phyloP scores from a whole-genome alignment of 2,329 filamentous ascomycete species.

The Talaromyces rugulosus region DNA sequence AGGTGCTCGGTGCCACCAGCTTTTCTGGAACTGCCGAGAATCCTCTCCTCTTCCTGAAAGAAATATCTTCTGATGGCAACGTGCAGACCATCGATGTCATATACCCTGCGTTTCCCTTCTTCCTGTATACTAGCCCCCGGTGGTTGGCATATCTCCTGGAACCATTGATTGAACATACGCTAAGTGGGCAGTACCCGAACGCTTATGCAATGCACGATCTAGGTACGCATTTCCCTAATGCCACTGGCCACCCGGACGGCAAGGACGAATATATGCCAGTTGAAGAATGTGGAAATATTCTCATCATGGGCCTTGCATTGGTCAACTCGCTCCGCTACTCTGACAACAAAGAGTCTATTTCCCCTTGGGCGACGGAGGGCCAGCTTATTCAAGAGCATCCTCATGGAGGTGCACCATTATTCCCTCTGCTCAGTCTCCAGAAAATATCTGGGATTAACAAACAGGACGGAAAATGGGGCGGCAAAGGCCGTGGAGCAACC shows the following conservation, averaged over 20 bases:
- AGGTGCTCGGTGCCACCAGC: slow-evolving; percentile 73
- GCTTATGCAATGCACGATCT: slow-evolving; percentile 53
- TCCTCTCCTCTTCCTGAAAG: slow-evolving; percentile 75
- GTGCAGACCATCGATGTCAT: slow-evolving; percentile 85
- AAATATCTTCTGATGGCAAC: slow-evolving; percentile 82
- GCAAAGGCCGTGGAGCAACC: slow-evolving; percentile 49
- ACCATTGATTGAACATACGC: slow-evolving; percentile 74
- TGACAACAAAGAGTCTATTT: slow-evolving; percentile 52
- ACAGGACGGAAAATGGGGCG: slow-evolving; percentile 61
- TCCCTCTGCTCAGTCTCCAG: slow-evolving; percentile 49
- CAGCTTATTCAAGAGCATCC: slow-evolving; percentile 19
- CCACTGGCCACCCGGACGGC: slow-evolving; percentile 51
- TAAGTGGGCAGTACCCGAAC: slow-evolving; percentile 79
- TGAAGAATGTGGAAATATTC: slow-evolving; percentile 65
- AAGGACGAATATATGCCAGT: slow-evolving; percentile 55
- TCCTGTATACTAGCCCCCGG: slow-evolving; percentile 75
- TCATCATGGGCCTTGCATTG: slow-evolving; percentile 75
- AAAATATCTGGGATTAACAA: slow-evolving; percentile 49
- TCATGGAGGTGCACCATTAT: slow-evolving; percentile 29
- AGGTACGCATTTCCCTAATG: slow-evolving; percentile 52
- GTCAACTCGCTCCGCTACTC: slow-evolving; percentile 69
- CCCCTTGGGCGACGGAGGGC: slow-evolving; percentile 52
- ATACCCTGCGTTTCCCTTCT: slow-evolving; percentile 81
- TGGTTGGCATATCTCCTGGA: slow-evolving; percentile 78
- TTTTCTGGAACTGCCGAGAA: slow-evolving; percentile 67